Conservation (phyloP, 306 rosid genomes). For the Prunus campanulata region DNA sequence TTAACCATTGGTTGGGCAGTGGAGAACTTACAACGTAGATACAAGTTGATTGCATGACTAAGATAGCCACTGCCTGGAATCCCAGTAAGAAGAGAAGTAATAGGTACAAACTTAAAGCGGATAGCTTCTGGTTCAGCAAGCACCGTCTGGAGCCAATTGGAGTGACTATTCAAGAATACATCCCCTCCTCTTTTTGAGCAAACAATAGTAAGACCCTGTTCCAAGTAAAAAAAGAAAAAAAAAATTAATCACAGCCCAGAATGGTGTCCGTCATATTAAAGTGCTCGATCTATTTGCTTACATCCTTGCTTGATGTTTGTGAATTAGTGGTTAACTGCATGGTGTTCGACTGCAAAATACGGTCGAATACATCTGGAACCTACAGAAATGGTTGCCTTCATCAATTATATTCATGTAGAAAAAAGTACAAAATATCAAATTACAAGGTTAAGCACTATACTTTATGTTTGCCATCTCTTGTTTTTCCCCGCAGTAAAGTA, state of each 20-base stretch:
- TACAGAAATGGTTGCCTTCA: slow-evolving; percentile 29
- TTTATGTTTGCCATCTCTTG: slow-evolving; percentile 66
- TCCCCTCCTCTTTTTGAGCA: slow-evolving; percentile 91
- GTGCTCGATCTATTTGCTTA: slow-evolving; percentile 45
- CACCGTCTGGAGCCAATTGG: slow-evolving; percentile 91
- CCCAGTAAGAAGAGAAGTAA: slow-evolving; percentile 87
- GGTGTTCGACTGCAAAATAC: slow-evolving; percentile 79
- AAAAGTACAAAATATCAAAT: neutral
- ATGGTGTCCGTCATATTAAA: slow-evolving; percentile 8
- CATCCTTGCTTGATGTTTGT: slow-evolving; percentile 95
- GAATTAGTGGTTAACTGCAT: slow-evolving; percentile 74
- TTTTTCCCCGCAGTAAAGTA: slow-evolving; percentile 60
- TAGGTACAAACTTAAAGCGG: slow-evolving; percentile 78
- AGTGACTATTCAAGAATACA: slow-evolving; percentile 59
- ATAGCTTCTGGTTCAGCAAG: slow-evolving; percentile 77
- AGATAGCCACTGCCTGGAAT: slow-evolving; percentile 98
- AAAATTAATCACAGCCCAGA: slow-evolving; percentile 19
- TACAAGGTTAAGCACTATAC: slow-evolving; percentile 34
- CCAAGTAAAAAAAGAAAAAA: slow-evolving; percentile 20
- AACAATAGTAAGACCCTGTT: slow-evolving; percentile 72
- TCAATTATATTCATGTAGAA: neutral
- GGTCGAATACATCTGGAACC: slow-evolving; percentile 88
- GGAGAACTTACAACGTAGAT: slow-evolving; percentile 76
- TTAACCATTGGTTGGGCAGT: neutral
- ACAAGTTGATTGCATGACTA: slow-evolving; percentile 94